phyloP scores from a whole-genome alignment of 2,329 filamentous ascomycete species.

The Pestalotiopsis sp. region DNA sequence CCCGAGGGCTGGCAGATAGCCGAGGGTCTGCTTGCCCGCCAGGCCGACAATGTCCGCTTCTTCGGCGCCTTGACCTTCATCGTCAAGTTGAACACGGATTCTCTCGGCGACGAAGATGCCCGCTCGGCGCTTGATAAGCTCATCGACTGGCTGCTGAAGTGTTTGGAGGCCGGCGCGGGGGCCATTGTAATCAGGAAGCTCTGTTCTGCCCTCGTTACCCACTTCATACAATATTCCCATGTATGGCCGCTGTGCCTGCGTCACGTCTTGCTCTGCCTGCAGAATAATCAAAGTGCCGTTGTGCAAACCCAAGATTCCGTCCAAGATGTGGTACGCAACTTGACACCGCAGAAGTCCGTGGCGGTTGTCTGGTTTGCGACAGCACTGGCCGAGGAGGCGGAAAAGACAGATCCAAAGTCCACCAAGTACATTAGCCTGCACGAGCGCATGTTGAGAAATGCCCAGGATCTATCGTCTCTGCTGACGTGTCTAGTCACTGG shows the following conservation, averaged over 20 bases:
- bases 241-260: conserved; percentile 68
- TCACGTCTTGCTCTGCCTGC: conserved; percentile 65
- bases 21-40: conserved; percentile 69
- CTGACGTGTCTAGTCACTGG: conserved; percentile 41
- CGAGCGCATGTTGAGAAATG: conserved; percentile 53
- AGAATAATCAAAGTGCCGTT: conserved; percentile 45
- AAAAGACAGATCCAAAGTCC: conserved; percentile 67
- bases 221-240: conserved; percentile 71
- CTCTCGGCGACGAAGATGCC: conserved; percentile 63
- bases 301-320: conserved; percentile 46
- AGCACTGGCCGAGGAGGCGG: conserved; percentile 66
- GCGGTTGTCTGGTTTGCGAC: conserved; percentile 67
- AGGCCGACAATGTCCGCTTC: conserved; percentile 79
- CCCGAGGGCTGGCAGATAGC: conserved; percentile 85
- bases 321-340: conserved; percentile 43
- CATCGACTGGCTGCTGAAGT: conserved; percentile 63
- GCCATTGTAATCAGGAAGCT: conserved; percentile 72
- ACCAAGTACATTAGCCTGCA: conserved; percentile 53
- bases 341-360: conserved; percentile 54
- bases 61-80: conserved; percentile 92
- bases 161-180: conserved; percentile 53
- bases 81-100: conserved; percentile 92
- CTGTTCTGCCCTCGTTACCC: conserved; percentile 75
- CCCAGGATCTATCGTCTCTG: conserved; percentile 50
- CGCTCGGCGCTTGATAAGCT: conserved; percentile 62